These are phyloP conservation scores for Ottelia alismoides DNA, from an alignment of 106 monocot genomes.

Conservation along the genomic window DNA sequence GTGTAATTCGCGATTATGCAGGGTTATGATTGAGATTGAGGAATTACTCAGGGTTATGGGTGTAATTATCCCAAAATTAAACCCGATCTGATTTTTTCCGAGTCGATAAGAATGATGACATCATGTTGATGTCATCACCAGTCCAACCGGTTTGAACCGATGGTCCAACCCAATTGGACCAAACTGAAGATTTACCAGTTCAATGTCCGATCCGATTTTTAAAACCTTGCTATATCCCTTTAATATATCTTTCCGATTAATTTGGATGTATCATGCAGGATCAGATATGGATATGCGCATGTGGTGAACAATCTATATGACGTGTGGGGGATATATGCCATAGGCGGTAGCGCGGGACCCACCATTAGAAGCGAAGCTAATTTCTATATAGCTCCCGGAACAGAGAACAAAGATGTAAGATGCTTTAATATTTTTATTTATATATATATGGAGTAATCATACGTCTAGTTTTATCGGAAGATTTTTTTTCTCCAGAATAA, in stretches of 20 bases:
- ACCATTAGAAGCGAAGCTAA: slow-evolving; percentile 61
- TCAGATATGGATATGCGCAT: slow-evolving; percentile 71
- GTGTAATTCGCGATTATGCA: no score
- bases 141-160: no score
- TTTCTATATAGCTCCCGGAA: slow-evolving; percentile 32
- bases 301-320: slow-evolving; percentile 82
- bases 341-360: slow-evolving; percentile 76
- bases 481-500: not conserved
- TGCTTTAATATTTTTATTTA: not conserved
- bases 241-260: not conserved
- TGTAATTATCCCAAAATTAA: no score
- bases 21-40: no score
- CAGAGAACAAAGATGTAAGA: slow-evolving; percentile 37
- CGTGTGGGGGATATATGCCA: slow-evolving; percentile 68
- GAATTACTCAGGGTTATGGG: no score
- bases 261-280: slow-evolving; percentile 13
- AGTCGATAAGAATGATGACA: no score
- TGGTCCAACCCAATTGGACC: no score
- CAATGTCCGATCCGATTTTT: no score
- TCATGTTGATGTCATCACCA: no score
- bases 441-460: not conserved
- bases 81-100: no score
- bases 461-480: no score
- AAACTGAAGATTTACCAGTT: no score
- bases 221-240: not conserved